Conservation (phyloP, 345 rosid genomes). For the Luvunga scandens region DNA sequence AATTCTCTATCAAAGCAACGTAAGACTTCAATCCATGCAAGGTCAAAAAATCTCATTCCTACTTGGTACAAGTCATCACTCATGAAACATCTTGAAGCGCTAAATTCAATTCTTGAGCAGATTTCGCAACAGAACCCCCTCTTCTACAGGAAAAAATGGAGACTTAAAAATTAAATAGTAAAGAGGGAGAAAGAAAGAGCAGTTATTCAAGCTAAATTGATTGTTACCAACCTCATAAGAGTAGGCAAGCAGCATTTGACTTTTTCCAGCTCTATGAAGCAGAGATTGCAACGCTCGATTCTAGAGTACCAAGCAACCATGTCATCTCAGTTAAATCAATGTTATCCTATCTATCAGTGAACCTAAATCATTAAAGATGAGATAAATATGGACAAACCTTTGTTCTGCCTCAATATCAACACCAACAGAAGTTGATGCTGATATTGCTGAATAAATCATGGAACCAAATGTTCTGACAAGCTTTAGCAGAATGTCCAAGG, state of each 20-base stretch:
- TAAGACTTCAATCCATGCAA: constrained; percentile 4
- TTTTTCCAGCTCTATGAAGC: constrained; percentile 89
- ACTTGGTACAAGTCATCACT: constrained; percentile 16
- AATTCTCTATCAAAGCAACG: constrained; percentile 4
- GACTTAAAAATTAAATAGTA: background rate
- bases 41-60: constrained; percentile 15
- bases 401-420: constrained; percentile 98
- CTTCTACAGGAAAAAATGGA: constrained; percentile 41
- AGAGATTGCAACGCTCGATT: constrained; percentile 77
- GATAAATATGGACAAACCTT: constrained; percentile 46
- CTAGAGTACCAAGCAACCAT: constrained; percentile 30
- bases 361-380: background rate
- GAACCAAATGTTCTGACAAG: constrained; percentile 81
- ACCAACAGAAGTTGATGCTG: constrained; percentile 83
- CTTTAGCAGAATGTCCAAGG: constrained; percentile 83
- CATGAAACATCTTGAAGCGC: constrained; percentile 76
- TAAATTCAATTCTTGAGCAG: constrained; percentile 77
- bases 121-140: constrained; percentile 88
- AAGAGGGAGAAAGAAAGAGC: background rate
- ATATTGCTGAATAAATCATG: constrained; percentile 70
- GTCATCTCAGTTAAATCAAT: background rate
- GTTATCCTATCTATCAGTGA: background rate
- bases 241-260: constrained; percentile 61
- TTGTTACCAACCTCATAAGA: constrained; percentile 46
- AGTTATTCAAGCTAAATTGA: constrained; percentile 12